Evolutionary conservation across 2,329 filamentous ascomycete genomes (phyloP).

Genomic region (Pseudocercospora fijiensis): DNA sequence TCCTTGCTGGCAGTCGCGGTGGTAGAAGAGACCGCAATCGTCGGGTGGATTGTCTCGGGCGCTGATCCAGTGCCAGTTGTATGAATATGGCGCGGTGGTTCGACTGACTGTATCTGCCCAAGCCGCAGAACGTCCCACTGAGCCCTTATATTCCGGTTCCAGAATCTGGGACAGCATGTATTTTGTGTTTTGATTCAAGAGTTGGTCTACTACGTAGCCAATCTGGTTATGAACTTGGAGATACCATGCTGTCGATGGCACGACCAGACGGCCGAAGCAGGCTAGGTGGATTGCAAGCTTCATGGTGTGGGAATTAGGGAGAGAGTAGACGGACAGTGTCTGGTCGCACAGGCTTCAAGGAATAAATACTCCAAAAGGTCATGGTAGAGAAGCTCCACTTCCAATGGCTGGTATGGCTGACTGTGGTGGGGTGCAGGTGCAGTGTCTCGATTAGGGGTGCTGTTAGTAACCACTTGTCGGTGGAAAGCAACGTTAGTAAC

Average conservation of each 20-base stretch:
- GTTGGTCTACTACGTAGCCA: conserved; percentile 42
- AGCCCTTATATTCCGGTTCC: conserved; percentile 43
- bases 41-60: conserved; percentile 33
- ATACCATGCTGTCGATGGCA: conserved; percentile 9
- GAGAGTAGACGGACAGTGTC: not conserved
- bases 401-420: conserved; percentile 1
- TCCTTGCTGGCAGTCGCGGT: conserved; percentile 35
- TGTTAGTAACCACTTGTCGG: too few species aligned
- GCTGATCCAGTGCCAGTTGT: conserved; percentile 47
- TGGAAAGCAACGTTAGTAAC: too few species aligned
- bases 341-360: not conserved
- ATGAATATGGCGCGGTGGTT: conserved; percentile 42
- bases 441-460: too few species aligned
- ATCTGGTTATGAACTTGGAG: conserved; percentile 43
- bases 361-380: not conserved
- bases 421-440: not conserved
- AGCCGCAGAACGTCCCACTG: conserved; percentile 42
- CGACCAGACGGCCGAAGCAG: not conserved
- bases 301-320: not conserved
- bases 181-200: conserved; percentile 38
- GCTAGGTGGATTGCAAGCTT: not conserved
- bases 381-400: not conserved
- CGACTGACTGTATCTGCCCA: conserved; percentile 45
- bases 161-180: conserved; percentile 39
- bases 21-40: not conserved